Base-by-base conservation (phyloP, 371 early-diverging fungal species). In the Mucor circinelloides region DNA sequence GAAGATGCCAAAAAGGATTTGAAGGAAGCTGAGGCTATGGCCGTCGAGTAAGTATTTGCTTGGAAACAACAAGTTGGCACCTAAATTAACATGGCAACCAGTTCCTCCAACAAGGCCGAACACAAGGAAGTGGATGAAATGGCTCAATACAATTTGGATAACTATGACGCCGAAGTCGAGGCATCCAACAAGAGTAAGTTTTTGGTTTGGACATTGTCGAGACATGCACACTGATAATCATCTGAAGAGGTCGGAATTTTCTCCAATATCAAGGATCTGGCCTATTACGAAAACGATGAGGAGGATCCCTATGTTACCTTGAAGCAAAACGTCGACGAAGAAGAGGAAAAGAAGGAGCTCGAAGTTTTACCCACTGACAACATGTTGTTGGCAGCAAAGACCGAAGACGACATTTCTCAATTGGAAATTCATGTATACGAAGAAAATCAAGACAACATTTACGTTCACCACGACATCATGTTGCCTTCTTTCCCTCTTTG, bases 391-490 rank as follows among this genome's bases (percentile, higher is more conserved):
- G 94, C 94, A 4, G 95, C 94, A 50, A 94, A 93, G 76, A 97
- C 97, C 4, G 97, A 97, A 74, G 97, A 98, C 74, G 97, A 97
- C 36, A 87, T 99, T 32, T 93, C 95, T 44, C 94, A 94, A 75
- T 74, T 99, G 63, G 98, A 98, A 80, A 82, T 98, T 4, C 94
- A 96, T 65, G 83, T 97, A 1, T 97, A 92, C 73, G 91, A 91
- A 73, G 90, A 88, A 31, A 85, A 78, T 15, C 89, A 92, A 54
- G 94, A 92, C 74, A 95, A 96, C 80, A 75, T 98, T 57, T 98
- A 96, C 76, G 94, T 96, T 6, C 98, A 98, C 76, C 97, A 98
- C 82, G 99, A 99, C 69, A 92, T 98, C 66, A 92, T 98, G 94
- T 80, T 99, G n/a, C 97, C 98, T 10, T 87, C 96, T 23, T 96